A percentile compares a stretch with the other conserved stretches of the same genome.
Conservation (phyloP, 164 flowering plant genomes). For the Stephania japonica region DNA sequence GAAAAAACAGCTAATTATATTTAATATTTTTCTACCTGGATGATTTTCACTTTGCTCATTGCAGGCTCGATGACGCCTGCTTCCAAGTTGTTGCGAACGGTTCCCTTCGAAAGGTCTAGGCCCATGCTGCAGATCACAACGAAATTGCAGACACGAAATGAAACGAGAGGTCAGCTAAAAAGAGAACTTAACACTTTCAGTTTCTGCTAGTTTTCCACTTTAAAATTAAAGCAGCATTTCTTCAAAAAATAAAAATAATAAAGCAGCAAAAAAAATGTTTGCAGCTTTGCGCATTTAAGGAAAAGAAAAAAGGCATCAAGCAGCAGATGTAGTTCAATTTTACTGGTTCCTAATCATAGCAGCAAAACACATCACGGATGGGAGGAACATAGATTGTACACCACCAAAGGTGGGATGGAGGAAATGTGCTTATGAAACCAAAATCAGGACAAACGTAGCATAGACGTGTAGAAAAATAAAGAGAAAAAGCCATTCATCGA, state of each 20-base stretch:
- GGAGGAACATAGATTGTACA: neutral
- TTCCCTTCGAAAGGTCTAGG: conserved; percentile 72
- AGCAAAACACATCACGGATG: too few relatives aligned
- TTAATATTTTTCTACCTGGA: conserved; percentile 49
- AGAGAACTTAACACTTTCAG: neutral
- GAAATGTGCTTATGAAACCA: neutral
- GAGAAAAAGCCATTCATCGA: neutral
- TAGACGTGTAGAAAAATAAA: neutral
- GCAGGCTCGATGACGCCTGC: conserved; percentile 99
- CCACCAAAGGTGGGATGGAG: neutral
- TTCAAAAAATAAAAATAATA: too few relatives aligned
- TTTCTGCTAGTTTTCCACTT: neutral
- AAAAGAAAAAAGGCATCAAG: too few relatives aligned
- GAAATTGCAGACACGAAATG: neutral
- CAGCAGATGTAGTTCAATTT: too few relatives aligned
- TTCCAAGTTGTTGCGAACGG: conserved; percentile 77
- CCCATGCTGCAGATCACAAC: conserved; percentile 64
- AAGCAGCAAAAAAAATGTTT: too few relatives aligned
- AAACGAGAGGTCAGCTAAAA: neutral
- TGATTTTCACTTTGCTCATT: conserved; percentile 99
- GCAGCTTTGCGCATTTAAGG: too few relatives aligned
- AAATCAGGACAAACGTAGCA: neutral
- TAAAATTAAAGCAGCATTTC: too few relatives aligned
- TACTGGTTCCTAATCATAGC: too few relatives aligned
- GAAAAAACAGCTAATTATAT: neutral